Evolutionary conservation across 108 stramenopile species (phyloP), one percentile per base, ranked within the genome.

Genomic region (Cyclotella baltica): DNA sequence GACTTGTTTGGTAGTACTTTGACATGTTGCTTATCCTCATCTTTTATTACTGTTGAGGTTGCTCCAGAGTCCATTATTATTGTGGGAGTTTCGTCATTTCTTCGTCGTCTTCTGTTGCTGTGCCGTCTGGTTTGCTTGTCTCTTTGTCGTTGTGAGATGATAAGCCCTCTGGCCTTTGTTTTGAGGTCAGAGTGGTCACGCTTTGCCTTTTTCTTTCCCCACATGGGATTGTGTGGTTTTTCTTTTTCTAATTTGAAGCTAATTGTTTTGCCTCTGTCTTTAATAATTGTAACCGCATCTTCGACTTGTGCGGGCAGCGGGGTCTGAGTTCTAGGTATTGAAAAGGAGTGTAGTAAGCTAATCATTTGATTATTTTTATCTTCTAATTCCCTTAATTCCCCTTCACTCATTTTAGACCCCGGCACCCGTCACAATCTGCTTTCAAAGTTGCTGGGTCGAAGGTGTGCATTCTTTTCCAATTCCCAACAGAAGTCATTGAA

Each of bases 221-320:
- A n/a, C n/a, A n/a, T n/a, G n/a, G n/a, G n/a, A n/a, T 30, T 30
- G 29, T 58, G 10, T 52, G 10, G 15, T 20, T 4, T 52, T 8
- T 20, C n/a, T 20, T 52, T 16, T n/a, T 16, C n/a, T 4, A 52
- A 19, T 16, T 20, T 52, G n/a, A 52, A 52, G 15, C 57, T 6
- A 18, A 30, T 28, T 4, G 57, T 58, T 30, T 58, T 30, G 5
- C 57, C 29, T 30, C 4, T 4, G 10, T 22, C 36, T 4, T 38
- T 9, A 46, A 23, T 43, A 23, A 1, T 64, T 11, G 1, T 38
- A 43, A 23, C 40, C 63, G 23, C 38, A 64, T 40, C 63, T 64
- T 64, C 38, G 37, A 64, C 63, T 64, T 38, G 63, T 64, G 63
- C 43, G 63, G 40, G 37, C 63, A 64, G 63, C 63, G 40, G 63